Conservation (phyloP, 208 protist genomes). For the Acanthamoeba quina region DNA sequence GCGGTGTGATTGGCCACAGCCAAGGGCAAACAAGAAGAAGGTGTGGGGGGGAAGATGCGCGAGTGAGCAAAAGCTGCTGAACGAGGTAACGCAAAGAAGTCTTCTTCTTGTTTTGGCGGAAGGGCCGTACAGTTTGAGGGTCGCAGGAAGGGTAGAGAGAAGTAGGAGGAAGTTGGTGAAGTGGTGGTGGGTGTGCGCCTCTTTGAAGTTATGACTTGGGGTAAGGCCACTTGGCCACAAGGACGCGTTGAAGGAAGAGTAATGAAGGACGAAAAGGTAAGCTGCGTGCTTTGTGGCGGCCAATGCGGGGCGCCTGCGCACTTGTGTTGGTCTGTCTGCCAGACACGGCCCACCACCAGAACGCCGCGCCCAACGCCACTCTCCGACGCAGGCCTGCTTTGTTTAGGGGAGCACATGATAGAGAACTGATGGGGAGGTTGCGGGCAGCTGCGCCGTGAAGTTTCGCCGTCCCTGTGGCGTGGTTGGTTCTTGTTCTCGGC, state of each 20-base stretch:
- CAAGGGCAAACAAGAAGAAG: too few relatives aligned
- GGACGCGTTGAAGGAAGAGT: background rate
- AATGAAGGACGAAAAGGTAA: background rate
- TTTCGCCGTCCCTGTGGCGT: background rate
- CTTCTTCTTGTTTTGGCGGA: background rate
- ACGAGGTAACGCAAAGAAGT: background rate
- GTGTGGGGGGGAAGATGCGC: too few relatives aligned
- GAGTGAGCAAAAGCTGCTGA: too few relatives aligned
- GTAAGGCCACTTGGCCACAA: background rate
- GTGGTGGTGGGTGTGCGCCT: background rate
- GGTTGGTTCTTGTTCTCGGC: too few relatives aligned
- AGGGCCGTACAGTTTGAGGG: too few relatives aligned
- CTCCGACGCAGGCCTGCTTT: background rate
- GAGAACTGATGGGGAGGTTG: conserved; percentile 1
- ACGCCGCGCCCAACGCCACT: too few relatives aligned
- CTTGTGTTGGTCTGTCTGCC: background rate
- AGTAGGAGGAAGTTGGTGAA: background rate
- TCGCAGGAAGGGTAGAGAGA: too few relatives aligned
- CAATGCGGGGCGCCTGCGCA: background rate
- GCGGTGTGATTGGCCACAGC: too few relatives aligned
- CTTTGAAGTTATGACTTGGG: background rate
- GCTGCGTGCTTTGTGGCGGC: background rate
- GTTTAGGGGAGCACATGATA: background rate
- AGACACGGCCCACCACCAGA: too few relatives aligned
- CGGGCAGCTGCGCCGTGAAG: background rate